Base-by-base conservation (phyloP, 495 filamentous ascomycete species). In the Parachaetomium inaequale region DNA sequence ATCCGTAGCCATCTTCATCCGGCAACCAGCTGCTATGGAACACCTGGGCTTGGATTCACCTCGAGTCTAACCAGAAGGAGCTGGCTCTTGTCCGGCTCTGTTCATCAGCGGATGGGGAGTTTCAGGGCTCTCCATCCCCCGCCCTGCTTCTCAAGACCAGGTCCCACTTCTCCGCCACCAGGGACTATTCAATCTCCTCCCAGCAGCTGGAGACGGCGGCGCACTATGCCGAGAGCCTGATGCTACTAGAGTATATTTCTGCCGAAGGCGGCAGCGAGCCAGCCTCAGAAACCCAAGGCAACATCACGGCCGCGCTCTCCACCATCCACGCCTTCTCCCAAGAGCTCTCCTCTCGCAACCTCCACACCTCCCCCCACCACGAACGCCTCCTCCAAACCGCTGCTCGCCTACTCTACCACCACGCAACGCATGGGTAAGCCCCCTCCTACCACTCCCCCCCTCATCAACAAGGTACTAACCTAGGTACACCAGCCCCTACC, bases 21-120 rank as follows among this genome's bases (percentile, higher is more conserved):
- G 45, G 72, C 40, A 66, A 64, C 23, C 77, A 86, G 21, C 61
- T 87, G 15, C 75, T 94, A 0, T 92, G 86, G 84, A 83, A 79
- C 51, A 85, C 81, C 7, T 92, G 89, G 84, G 75, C 87, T 7
- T 93, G 88, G 90, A 82, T 87, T 63, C 75, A 83, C 12, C 71
- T 96, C 19, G 73, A 81, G 38, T 69, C 65, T 12, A 72, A 72
- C 2, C 75, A 88, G 31, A 66, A 58, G 0, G 55, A 63, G 0
- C 6, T 58, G 3, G 70, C 70, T 67, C 64, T 71, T 70, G 57
- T 32, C 65, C 56, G 67, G 14, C 73, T 66, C 26, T 74, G 63
- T 60, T 58, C 55, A 46, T 75, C 72, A 0, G 64, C 72, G 29
- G 74, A 76, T 7, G 60, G 38, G 6, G 57, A 42, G 12, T 52